These are phyloP conservation scores for Podaxis sp. DNA, from an alignment of 768 basidiomycete genomes.

Conservation along the genomic window DNA sequence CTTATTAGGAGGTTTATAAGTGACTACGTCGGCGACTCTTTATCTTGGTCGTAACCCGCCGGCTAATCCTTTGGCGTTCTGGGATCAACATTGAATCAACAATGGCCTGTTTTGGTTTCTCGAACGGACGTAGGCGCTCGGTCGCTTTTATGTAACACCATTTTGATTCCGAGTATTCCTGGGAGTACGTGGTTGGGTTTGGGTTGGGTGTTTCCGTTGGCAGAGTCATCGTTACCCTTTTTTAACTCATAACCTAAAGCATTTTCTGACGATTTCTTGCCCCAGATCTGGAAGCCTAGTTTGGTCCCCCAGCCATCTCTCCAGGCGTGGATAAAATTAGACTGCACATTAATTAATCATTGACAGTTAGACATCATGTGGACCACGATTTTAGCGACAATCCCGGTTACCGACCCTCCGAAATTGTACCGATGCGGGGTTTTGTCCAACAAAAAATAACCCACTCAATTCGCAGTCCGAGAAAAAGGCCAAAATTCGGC, in stretches of 20 bases:
- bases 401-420: constrained; percentile 3
- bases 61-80: neutral
- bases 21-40: too few relatives aligned
- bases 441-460: neutral
- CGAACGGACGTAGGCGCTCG: neutral
- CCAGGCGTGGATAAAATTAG: neutral
- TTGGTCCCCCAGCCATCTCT: neutral
- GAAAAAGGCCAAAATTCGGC: constrained; percentile 15
- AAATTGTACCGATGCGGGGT: constrained; percentile 1
- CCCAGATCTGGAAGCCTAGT: neutral
- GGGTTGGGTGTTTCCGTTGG: too few relatives aligned
- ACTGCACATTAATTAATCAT: neutral
- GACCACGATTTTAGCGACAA: neutral
- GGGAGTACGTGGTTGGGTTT: too few relatives aligned
- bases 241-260: too few relatives aligned
- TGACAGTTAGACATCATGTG: constrained; percentile 3
- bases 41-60: neutral
- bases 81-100: neutral
- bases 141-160: too few relatives aligned
- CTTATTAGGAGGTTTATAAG: too few relatives aligned
- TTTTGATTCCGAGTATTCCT: too few relatives aligned
- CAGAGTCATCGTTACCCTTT: too few relatives aligned
- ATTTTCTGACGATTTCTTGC: neutral
- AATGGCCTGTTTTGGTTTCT: neutral
- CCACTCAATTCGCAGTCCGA: neutral